These are phyloP conservation scores for Trametes villosa DNA, from an alignment of 768 basidiomycete genomes.

Conservation along the genomic window DNA sequence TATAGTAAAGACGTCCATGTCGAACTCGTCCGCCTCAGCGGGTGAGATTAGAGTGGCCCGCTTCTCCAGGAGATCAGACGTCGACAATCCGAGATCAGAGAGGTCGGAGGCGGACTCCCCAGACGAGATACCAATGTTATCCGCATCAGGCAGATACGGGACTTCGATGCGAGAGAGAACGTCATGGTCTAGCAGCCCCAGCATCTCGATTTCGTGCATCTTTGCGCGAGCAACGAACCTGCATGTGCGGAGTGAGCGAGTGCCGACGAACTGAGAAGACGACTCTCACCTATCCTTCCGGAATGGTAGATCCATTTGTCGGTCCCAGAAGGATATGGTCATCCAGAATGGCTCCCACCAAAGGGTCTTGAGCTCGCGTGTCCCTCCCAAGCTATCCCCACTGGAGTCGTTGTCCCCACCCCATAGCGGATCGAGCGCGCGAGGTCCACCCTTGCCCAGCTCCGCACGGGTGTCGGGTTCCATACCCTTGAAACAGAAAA, in stretches of 20 bases:
- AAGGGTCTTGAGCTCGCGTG: constrained; percentile 57
- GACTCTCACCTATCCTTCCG: constrained; percentile 68
- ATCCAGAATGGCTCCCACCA: constrained; percentile 95
- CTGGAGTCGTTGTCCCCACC: constrained; percentile 59
- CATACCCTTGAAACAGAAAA: constrained; percentile 83
- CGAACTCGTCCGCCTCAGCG: constrained; percentile 72
- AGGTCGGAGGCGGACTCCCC: constrained; percentile 21
- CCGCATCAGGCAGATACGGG: constrained; percentile 66
- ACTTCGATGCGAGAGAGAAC: constrained; percentile 88
- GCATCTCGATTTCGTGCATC: constrained; percentile 97
- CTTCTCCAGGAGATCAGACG: not conserved
- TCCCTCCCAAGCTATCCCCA: constrained; percentile 29
- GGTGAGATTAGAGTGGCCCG: constrained; percentile 36
- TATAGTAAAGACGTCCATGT: constrained; percentile 67
- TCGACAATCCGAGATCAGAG: constrained; percentile 5
- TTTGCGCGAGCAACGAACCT: constrained; percentile 95
- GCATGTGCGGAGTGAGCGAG: constrained; percentile 9
- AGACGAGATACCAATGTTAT: constrained; percentile 26
- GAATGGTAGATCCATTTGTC: constrained; percentile 84
- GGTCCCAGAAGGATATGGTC: constrained; percentile 83
- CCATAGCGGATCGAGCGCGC: constrained; percentile 75
- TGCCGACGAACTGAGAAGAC: not conserved
- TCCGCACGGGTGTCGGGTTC: constrained; percentile 56
- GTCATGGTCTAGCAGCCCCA: constrained; percentile 90
- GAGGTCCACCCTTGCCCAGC: constrained; percentile 48